Evolutionary conservation across 202 grass and related monocot species (phyloP).

Genomic region (Eragrostis tef): DNA sequence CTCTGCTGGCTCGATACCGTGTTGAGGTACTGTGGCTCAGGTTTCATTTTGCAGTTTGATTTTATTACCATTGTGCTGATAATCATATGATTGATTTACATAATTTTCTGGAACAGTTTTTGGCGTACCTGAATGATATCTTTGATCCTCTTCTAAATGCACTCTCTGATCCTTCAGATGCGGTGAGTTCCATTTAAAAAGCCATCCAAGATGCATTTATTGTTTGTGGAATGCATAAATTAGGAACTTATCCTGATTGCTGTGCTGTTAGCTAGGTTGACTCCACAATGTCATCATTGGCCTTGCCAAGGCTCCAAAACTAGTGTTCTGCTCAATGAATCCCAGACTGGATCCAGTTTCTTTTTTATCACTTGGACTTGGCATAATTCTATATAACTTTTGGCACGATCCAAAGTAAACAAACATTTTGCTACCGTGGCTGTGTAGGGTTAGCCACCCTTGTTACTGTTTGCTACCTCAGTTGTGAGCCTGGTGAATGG

Average conservation of each 20-base stretch:
- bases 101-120: constrained; percentile 74
- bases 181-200: constrained; percentile 59
- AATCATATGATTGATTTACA: constrained; percentile 41
- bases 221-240: constrained; percentile 23
- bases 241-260: neutral
- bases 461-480: constrained; percentile 6
- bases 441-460: constrained; percentile 1
- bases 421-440: constrained; percentile 13
- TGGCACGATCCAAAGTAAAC: neutral
- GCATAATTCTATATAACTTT: constrained; percentile 10
- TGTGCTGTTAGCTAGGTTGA: constrained; percentile 10
- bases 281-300: constrained; percentile 18
- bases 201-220: neutral
- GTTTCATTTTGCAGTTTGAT: constrained; percentile 33
- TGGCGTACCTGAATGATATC: constrained; percentile 77
- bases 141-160: constrained; percentile 90
- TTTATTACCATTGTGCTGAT: constrained; percentile 29
- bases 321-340: neutral
- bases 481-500: constrained; percentile 5
- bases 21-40: constrained; percentile 59
- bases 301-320: constrained; percentile 15
- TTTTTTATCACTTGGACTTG: constrained; percentile 4
- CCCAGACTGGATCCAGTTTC: neutral
- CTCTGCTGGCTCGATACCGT: constrained; percentile 66
- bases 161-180: constrained; percentile 93